Evolutionary conservation across 2,329 filamentous ascomycete genomes (phyloP), one percentile per base, ranked within the genome.

Genomic region (Sporothrix inflata): DNA sequence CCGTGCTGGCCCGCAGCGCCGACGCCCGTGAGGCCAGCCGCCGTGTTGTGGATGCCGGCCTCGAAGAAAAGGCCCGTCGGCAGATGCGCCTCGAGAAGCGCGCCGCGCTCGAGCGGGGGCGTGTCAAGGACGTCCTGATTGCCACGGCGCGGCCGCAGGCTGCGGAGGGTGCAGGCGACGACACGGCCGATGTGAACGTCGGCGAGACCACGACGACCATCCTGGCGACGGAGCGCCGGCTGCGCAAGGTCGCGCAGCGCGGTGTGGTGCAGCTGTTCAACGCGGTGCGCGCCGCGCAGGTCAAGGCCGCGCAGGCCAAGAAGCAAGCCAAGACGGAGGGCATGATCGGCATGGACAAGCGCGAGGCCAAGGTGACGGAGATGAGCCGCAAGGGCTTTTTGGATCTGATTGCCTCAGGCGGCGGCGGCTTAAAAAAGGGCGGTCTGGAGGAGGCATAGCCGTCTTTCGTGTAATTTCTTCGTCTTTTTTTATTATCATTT

Each of bases 221-320:
- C 34, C 79, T 89, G 78, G 93, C 92, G 78, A 88, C 90, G 77
- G 95, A 98, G 85, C 91, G 90, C 83, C 85, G 89, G 75, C 81
- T 98, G 78, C 89, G 92, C 78, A 96, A 97, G 84, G 94, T 93
- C 66, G 94, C 94, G 60, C 94, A 98, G 82, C 88, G 94, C 71
- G 95, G 95, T 88, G 96, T 99, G 53, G 91, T 98, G 30, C 97
- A 95, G 85, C 85, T 99, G 73, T 99, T 99, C 83, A 98, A 98
- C 81, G 96, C 96, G 0, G 94, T 99, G 42, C 87, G 95, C 60
- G 93, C 93, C 27, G 94, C 96, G 16, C 96, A 99, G 82, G 92
- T 98, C 72, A 93, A 94, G 81, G 94, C 92, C 2, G 88, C 91
- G 73, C 90, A 95, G 81, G 92, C 94, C 5, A 90, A 92, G 79